Evolutionary conservation across 2,329 filamentous ascomycete genomes (phyloP).

Genomic region (Pseudopithomyces maydicus): DNA sequence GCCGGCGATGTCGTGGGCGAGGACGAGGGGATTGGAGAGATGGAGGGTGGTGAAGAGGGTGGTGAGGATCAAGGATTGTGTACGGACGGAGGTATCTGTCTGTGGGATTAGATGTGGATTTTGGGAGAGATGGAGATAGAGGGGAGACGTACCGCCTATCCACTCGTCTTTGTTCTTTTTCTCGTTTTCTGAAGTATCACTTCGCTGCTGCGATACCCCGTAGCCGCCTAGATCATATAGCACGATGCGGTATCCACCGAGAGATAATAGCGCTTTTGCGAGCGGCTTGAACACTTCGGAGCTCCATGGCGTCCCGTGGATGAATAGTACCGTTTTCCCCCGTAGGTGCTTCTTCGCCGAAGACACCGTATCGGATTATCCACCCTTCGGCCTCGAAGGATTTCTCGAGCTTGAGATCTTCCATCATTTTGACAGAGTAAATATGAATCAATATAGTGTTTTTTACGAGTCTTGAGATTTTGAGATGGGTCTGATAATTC

Average conservation of each 20-base stretch:
- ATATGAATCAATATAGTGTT: no score
- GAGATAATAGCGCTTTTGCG: not conserved
- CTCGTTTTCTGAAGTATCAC: not conserved
- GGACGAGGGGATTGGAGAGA: not conserved
- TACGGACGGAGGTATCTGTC: slow-evolving; percentile 3
- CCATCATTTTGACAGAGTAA: not conserved
- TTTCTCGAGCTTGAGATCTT: not conserved
- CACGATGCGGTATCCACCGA: not conserved
- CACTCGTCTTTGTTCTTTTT: not conserved
- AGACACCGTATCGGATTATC: slow-evolving; percentile 3
- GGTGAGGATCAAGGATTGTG: not conserved
- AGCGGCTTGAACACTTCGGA: slow-evolving; percentile 6
- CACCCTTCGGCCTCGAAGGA: not conserved
- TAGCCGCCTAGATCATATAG: slow-evolving; percentile 4
- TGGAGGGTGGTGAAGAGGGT: not conserved
- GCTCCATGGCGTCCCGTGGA: slow-evolving; percentile 5
- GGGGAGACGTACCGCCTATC: not conserved
- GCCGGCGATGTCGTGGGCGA: slow-evolving; percentile 8
- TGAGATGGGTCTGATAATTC: no score
- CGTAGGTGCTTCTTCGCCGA: not conserved
- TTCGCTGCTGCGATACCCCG: not conserved
- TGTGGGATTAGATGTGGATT: no score
- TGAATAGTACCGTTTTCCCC: not conserved
- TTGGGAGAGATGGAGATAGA: no score
- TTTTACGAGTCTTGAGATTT: no score